Evolutionary conservation across 305 asterid species (phyloP), one percentile per base, ranked within the genome.

Genomic region (Fraxinus dipetala): DNA sequence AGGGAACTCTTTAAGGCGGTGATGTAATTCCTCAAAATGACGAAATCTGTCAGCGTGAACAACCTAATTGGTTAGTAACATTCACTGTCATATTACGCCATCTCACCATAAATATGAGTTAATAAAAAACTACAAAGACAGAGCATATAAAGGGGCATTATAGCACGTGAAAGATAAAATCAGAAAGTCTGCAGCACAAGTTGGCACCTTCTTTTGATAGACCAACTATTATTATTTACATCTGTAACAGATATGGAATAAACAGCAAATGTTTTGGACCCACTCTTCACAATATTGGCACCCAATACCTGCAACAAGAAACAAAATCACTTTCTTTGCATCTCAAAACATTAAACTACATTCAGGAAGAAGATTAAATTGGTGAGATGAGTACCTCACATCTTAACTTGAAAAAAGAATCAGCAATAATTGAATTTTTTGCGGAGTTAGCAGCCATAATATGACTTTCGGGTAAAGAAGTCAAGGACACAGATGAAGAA

Each of bases 21-120:
- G 90, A 84, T 96, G 98, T 83, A 96, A 91, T 92, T 96, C 99
- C 94, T 87, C 98, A 90, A 96, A 96, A 85, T 96, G 98, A 81
- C 91, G 94, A 87, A 88, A 96, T 83, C 99, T 96, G 91, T 83
- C 86, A 78, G 85, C 79, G 84, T 78, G 85, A 87, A 83, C 78
- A 87, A 86, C 56, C 20, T 7, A 69, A 30, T 30, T 30, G 10
- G 38, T 69, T 69, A 30, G 36, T 13, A 69, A n/a, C 40, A 30
- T 69, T 61, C 31, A 20, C 31, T 69, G 40, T 31, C 75, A 30
- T 3, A 69, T 13, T 28, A 40, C 34, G 22, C 43, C 69, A 79
- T 35, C 54, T 26, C 56, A 73, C 48, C 32, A 77, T 38, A 76
- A 38, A 65, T 75, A 63, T 61, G 11, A 73, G 38, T 79, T 28